Percentiles rank a stretch among this genome's conserved stretches.
phyloP scores from a whole-genome alignment of 148 eudicot species.

The Mesembryanthemum crystallinum region DNA sequence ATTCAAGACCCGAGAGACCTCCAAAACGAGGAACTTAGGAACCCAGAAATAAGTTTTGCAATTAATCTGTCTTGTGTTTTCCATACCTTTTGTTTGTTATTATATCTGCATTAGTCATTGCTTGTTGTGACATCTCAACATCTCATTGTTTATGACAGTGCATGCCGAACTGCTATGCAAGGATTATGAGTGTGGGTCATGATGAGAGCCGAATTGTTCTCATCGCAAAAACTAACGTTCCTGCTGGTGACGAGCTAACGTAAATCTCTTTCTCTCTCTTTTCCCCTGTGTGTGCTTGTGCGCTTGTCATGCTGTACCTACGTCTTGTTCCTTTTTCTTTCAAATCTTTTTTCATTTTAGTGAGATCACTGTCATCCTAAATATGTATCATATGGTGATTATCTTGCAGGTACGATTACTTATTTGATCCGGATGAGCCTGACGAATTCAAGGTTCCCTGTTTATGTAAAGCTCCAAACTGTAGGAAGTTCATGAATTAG shows the following conservation, averaged over 20 bases:
- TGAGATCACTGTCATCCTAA: background rate
- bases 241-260: constrained; percentile 77
- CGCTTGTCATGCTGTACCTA: background rate
- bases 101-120: background rate
- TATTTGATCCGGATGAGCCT: constrained; percentile 92
- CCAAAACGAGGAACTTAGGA: background rate
- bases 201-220: constrained; percentile 81
- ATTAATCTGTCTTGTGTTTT: background rate
- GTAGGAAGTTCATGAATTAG: constrained; percentile 97
- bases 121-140: background rate
- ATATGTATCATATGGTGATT: background rate
- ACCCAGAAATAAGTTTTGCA: background rate
- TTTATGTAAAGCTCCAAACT: constrained; percentile 82
- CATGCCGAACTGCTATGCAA: constrained; percentile 80
- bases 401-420: constrained; percentile 83
- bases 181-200: constrained; percentile 79
- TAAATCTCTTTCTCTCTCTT: constrained; percentile 27
- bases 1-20: background rate
- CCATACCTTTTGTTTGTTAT: background rate
- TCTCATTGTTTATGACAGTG: constrained; percentile 38
- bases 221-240: constrained; percentile 64
- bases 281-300: background rate
- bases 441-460: constrained; percentile 92
- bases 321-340: background rate
- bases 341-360: background rate